Evolutionary conservation across 441 rosid genomes (phyloP), one percentile per base, ranked within the genome.

Genomic region (Cnidoscolus chayamansa): DNA sequence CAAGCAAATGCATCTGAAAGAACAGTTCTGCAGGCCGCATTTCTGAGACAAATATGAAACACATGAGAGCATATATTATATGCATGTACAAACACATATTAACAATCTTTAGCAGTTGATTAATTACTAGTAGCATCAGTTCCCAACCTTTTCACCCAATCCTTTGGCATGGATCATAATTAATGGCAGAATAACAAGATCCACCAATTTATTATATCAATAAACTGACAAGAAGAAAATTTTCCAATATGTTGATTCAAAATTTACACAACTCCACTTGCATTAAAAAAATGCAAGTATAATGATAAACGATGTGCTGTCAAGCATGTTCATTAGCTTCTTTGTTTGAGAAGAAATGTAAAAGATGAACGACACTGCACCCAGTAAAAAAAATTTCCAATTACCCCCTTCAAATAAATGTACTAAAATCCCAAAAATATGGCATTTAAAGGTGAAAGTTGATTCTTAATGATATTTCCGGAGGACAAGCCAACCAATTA

Each of bases 1-100:
- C 92, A 72, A 91, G 96, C 80, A 90, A 79, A 86, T 93, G 97
- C 98, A 96, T 93, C 84, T 89, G 97, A 72, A 96, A 86, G 78
- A 82, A 89, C 57, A 91, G 89, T 77, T 93, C 98, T 50, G 97
- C 97, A 30, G 93, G 97, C 73, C 94, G 89, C 93, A 86, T 88
- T 81, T 91, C 99, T 96, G 90, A 68, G 45, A 63, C 75, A 54
- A 60, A 65, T 15, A 65, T 8, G 40, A 51, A 48, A 54, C 45
- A 37, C 12, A 17, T 37, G 16, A 74, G 45, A 32, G 43, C 47
- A 40, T 9, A 10, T 15, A 2, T 16, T 43, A 10, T 53, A 7
- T 32, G 45, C 45, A 16, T 47, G 62, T 68, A 12, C 2, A 16
- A 25, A 13, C 16, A 19, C 8, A 11, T n/a, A 43, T 57, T 37